Conservation (phyloP, 176 grass and related monocot genomes). For the Avena atlantica region DNA sequence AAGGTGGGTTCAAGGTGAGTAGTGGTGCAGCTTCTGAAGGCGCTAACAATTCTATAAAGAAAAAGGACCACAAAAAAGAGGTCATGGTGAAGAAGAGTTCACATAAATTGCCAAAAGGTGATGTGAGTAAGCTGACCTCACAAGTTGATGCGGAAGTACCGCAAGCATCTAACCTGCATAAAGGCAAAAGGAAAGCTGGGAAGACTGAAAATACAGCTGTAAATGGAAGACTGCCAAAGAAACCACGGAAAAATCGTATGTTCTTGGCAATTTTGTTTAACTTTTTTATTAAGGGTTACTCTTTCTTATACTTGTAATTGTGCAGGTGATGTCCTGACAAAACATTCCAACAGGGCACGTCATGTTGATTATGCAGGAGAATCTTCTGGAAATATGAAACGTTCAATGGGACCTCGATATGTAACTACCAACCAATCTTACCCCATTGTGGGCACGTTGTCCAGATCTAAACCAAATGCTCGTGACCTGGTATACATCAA, state of each 20-base stretch:
- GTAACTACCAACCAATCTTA: constrained; percentile 38
- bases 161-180: constrained; percentile 38
- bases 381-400: constrained; percentile 20
- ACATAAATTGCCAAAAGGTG: constrained; percentile 42
- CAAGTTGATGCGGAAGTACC: constrained; percentile 36
- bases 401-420: constrained; percentile 43
- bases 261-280: constrained; percentile 23
- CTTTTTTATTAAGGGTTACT: constrained; percentile 21
- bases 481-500: constrained; percentile 61
- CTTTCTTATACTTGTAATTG: constrained; percentile 34
- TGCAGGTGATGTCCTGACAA: constrained; percentile 48
- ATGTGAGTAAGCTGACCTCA: constrained; percentile 27
- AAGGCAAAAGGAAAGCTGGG: constrained; percentile 49
- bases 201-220: constrained; percentile 36
- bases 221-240: constrained; percentile 52
- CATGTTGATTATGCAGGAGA: constrained; percentile 8
- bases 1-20: constrained; percentile 49
- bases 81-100: constrained; percentile 39
- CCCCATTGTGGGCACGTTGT: constrained; percentile 27
- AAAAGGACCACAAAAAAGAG: constrained; percentile 39
- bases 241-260: constrained; percentile 47
- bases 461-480: constrained; percentile 55
- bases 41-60: constrained; percentile 43
- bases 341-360: constrained; percentile 31
- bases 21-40: constrained; percentile 28